Base-by-base conservation (phyloP, 2,329 filamentous ascomycete genomes). In the Truncatella angustata region DNA sequence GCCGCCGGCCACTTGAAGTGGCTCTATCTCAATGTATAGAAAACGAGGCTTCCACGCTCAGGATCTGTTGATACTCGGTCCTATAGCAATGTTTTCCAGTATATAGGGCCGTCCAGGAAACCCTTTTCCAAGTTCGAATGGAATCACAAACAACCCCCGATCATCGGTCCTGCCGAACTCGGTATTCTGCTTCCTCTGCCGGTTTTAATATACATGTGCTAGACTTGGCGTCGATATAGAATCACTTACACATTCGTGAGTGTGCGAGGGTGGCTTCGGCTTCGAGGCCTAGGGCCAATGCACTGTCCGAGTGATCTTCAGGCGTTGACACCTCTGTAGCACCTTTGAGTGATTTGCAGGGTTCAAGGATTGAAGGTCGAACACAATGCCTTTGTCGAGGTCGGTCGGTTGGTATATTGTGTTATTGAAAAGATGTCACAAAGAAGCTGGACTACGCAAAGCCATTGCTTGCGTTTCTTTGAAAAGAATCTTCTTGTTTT, bases 91-190 rank as follows among this genome's bases (percentile, higher is more conserved):
- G 45, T 43, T 52, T 37, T 36, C 37, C 35, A 40, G 49, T 54
- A 54, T 54, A 54, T 54, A 54, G 49, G 51, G 40, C 26, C 50
- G 37, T 32, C 26, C 45, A 37, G 39, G 51, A 40, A 14, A 28
- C 7, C 39, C 50, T 39, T 18, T 37, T 32, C 28, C 40, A 18
- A 47, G 43, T 49, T 35, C 49, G 40, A 53, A 53, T 53, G 24
- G 39, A 53, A 35, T 26, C 26, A 37, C 40, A 30, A 45, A 49
- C 30, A 23, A 49, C 20, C 32, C 21, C 14, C 16, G 24, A n/a
- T n/a, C n/a, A n/a, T n/a, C n/a, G n/a, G n/a, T n/a, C n/a, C n/a
- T n/a, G n/a, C n/a, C n/a, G n/a, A n/a, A n/a, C n/a, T n/a, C n/a
- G n/a, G n/a, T n/a, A n/a, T n/a, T n/a, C n/a, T n/a, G n/a, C n/a